A percentile compares a stretch with the other conserved stretches of the same genome.
These are phyloP conservation scores for Coemansia sp. DNA, from an alignment of 192 early-diverging fungal species.

Conservation along the genomic window DNA sequence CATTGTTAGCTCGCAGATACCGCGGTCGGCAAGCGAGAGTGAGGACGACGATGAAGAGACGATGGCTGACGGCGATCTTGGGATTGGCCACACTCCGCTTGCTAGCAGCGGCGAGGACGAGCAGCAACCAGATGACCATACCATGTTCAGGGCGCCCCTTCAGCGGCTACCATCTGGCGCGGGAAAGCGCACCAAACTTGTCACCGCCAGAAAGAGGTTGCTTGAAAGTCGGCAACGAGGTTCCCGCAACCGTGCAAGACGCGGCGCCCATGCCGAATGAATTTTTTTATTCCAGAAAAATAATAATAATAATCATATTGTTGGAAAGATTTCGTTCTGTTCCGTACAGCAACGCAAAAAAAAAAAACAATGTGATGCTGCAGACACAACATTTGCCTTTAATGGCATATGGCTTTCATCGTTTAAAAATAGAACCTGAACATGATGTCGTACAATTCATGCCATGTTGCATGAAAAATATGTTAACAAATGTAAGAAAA, in stretches of 20 bases:
- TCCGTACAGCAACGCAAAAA: too few species aligned
- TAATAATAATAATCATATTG: background rate
- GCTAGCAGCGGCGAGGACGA: background rate
- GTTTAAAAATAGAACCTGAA: too few species aligned
- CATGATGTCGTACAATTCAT: too few species aligned
- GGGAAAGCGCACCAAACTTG: background rate
- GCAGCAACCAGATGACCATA: background rate
- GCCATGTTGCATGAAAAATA: too few species aligned
- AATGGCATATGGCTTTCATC: too few species aligned
- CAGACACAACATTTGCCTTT: too few species aligned
- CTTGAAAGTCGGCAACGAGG: background rate
- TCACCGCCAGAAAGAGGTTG: background rate
- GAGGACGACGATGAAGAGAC: slow-evolving; percentile 12
- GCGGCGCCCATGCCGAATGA: background rate
- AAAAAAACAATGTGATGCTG: too few species aligned
- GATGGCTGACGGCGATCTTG: slow-evolving; percentile 7
- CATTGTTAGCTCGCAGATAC: slow-evolving; percentile 71
- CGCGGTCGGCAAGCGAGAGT: slow-evolving; percentile 15
- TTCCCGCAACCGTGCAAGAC: background rate
- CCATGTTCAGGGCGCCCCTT: background rate
- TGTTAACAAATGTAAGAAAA: too few species aligned
- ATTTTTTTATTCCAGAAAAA: background rate
- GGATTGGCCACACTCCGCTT: background rate
- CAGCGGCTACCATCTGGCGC: background rate
- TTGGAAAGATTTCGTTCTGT: too few species aligned